Evolutionary conservation across 2,329 filamentous ascomycete species (phyloP).

Genomic region (Claviceps maximensis): DNA sequence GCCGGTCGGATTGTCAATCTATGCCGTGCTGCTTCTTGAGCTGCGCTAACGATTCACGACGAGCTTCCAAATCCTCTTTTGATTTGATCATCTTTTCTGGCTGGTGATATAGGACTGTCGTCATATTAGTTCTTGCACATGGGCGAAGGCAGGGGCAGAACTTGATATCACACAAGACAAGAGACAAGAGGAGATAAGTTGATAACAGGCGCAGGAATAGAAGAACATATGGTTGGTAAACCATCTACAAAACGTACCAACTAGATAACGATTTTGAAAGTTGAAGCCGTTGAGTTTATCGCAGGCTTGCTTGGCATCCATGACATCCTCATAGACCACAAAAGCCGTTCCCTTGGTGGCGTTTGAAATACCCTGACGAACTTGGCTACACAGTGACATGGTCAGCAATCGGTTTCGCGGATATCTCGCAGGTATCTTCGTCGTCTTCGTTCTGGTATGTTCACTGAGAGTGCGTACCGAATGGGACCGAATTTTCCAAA

Average conservation of each 20-base stretch:
- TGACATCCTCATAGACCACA: slow-evolving; percentile 98
- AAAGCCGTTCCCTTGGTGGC: slow-evolving; percentile 98
- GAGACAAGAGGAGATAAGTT: neutral
- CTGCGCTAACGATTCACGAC: slow-evolving; percentile 94
- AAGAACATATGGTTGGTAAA: slow-evolving; percentile 2
- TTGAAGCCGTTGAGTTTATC: slow-evolving; percentile 99
- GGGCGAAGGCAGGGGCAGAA: neutral
- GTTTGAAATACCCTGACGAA: slow-evolving; percentile 92
- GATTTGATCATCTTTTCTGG: slow-evolving; percentile 61
- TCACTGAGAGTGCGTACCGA: slow-evolving; percentile 46
- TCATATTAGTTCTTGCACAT: neutral
- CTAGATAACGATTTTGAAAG: slow-evolving; percentile 98
- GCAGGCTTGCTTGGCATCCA: slow-evolving; percentile 97
- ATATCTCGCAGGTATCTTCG: slow-evolving; percentile 2
- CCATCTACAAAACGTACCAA: slow-evolving; percentile 48
- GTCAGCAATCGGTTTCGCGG: slow-evolving; percentile 3
- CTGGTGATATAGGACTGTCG: slow-evolving; percentile 47
- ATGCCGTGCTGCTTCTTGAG: slow-evolving; percentile 97
- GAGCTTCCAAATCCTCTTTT: slow-evolving; percentile 86
- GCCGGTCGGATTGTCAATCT: slow-evolving; percentile 80
- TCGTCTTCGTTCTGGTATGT: neutral
- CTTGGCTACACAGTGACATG: slow-evolving; percentile 54
- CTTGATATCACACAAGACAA: neutral
- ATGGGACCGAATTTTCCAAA: slow-evolving; percentile 97
- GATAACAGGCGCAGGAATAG: neutral